Percentiles rank a stretch among this genome's conserved stretches.
Evolutionary conservation across 1,139 yeast species (phyloP).

Genomic region (Lodderomyces parapsilosis): DNA sequence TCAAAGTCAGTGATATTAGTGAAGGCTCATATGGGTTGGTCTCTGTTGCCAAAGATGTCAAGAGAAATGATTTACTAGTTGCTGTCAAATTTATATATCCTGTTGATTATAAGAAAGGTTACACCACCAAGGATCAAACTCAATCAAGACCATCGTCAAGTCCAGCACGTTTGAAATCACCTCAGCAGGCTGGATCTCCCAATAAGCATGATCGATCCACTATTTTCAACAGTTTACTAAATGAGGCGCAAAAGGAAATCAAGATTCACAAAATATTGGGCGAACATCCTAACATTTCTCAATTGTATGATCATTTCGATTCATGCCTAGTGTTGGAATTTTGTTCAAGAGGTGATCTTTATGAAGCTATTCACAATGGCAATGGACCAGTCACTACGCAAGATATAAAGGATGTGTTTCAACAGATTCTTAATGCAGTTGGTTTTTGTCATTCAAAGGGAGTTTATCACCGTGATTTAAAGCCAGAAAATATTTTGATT

Average conservation of each 20-base stretch:
- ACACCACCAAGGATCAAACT: conserved; percentile 10
- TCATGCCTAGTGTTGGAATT: conserved; percentile 82
- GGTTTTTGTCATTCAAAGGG: conserved; percentile 71
- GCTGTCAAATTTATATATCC: conserved; percentile 83
- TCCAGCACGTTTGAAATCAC: conserved; percentile 34
- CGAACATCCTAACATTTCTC: conserved; percentile 60
- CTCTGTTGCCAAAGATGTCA: conserved; percentile 75
- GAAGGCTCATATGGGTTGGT: conserved; percentile 95
- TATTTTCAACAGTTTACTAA: conserved; percentile 37
- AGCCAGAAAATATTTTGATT: conserved; percentile 85
- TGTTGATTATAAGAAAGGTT: conserved; percentile 32
- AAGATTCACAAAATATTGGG: conserved; percentile 71
- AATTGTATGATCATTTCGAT: conserved; percentile 73
- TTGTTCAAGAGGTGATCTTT: conserved; percentile 88
- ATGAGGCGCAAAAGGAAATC: conserved; percentile 80
- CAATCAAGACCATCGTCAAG: conserved; percentile 32
- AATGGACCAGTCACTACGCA: conserved; percentile 77
- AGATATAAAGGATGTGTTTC: conserved; percentile 71
- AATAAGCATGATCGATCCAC: conserved; percentile 21
- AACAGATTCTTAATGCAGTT: conserved; percentile 75
- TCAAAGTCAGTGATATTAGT: conserved; percentile 73
- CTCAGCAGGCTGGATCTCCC: conserved; percentile 16
- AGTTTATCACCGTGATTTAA: conserved; percentile 84
- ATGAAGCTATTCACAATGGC: conserved; percentile 85
- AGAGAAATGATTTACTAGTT: conserved; percentile 51